Conservation (phyloP, 2,329 filamentous ascomycete species). For the Ophiocordyceps australis region DNA sequence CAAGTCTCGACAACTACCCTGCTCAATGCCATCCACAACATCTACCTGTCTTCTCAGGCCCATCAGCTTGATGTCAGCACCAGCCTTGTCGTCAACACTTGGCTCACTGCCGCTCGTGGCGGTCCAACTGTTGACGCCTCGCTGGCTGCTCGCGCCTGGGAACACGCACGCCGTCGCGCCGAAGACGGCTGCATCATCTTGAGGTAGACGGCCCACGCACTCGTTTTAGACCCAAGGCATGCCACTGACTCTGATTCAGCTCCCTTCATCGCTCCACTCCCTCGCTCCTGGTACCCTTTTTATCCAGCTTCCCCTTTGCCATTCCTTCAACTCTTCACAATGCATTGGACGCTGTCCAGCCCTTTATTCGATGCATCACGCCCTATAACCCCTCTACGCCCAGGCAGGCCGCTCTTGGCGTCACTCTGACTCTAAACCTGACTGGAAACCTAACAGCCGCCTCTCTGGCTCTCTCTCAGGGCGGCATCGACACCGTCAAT, state of each 20-base stretch:
- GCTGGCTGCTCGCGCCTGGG: conserved; percentile 73
- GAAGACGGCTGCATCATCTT: conserved; percentile 90
- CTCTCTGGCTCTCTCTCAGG: conserved; percentile 61
- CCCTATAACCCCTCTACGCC: conserved; percentile 75
- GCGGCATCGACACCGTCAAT: conserved; percentile 68
- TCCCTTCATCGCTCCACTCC: conserved; percentile 81
- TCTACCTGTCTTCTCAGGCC: conserved; percentile 67
- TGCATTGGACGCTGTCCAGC: conserved; percentile 63
- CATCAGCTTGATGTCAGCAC: conserved; percentile 79
- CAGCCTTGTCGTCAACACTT: conserved; percentile 87
- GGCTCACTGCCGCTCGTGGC: conserved; percentile 63
- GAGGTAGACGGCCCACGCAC: conserved; percentile 49
- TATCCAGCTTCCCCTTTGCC: conserved; percentile 62
- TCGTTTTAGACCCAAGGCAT: too few species aligned
- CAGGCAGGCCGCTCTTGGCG: conserved; percentile 62
- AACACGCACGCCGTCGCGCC: conserved; percentile 83
- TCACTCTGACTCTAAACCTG: conserved; percentile 67
- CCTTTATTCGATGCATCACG: conserved; percentile 76
- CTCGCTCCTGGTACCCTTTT: conserved; percentile 65
- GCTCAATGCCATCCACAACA: conserved; percentile 79
- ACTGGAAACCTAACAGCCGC: conserved; percentile 62
- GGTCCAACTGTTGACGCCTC: conserved; percentile 61
- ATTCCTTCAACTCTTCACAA: conserved; percentile 61
- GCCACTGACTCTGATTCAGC: too few species aligned
- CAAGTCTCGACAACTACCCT: conserved; percentile 88